Conservation (phyloP, 2,329 filamentous ascomycete genomes). For the Salinomyces thailandicus region DNA sequence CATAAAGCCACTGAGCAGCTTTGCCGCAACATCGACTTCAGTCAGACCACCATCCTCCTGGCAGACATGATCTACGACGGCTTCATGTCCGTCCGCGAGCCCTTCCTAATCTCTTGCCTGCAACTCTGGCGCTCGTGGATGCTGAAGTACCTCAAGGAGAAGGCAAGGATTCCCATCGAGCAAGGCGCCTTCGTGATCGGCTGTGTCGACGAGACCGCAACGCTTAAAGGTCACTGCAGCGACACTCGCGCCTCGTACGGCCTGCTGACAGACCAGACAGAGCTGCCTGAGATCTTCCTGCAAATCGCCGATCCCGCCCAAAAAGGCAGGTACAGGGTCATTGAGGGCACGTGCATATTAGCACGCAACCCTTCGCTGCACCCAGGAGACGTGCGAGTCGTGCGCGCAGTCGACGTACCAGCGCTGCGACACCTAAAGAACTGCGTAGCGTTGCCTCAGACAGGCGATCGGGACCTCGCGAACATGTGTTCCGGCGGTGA, state of each 20-base stretch:
- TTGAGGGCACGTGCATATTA: conserved; percentile 69
- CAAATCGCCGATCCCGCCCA: conserved; percentile 52
- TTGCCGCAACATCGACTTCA: conserved; percentile 69
- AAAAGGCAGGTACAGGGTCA: conserved; percentile 48
- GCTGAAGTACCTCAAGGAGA: conserved; percentile 83
- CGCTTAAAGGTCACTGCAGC: conserved; percentile 57
- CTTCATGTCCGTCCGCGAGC: conserved; percentile 65
- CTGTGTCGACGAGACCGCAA: conserved; percentile 74
- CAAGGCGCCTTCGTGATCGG: conserved; percentile 81
- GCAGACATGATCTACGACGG: conserved; percentile 68
- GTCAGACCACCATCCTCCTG: conserved; percentile 64
- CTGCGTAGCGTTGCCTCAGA: conserved; percentile 77
- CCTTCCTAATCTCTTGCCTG: conserved; percentile 70
- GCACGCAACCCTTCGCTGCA: conserved; percentile 91
- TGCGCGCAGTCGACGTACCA: conserved; percentile 67
- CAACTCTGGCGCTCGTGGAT: conserved; percentile 82
- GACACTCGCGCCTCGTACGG: not conserved
- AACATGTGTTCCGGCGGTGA: conserved; percentile 96
- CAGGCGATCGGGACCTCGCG: conserved; percentile 71
- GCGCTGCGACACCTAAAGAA: conserved; percentile 67
- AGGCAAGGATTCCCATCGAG: conserved; percentile 72
- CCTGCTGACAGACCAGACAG: conserved; percentile 17
- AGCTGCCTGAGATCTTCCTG: conserved; percentile 77
- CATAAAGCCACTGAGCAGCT: conserved; percentile 56
- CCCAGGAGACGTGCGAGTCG: conserved; percentile 81